These are phyloP conservation scores for Phaeosphaeriaceae sp. DNA, from an alignment of 2,329 filamentous ascomycete species.

Conservation along the genomic window DNA sequence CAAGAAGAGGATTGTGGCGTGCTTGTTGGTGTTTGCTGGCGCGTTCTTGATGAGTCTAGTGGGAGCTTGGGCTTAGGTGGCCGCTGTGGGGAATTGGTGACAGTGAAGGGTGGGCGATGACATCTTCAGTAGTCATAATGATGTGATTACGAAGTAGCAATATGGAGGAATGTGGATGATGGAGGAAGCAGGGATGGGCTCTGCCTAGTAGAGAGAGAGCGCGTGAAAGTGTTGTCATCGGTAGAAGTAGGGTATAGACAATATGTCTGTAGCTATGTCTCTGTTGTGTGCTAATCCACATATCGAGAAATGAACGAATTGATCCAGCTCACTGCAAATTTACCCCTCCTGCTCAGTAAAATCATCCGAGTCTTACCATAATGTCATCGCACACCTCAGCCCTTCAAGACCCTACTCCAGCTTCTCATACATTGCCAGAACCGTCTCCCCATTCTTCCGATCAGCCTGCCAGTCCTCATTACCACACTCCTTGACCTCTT, in stretches of 20 bases:
- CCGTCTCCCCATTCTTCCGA: conserved; percentile 2
- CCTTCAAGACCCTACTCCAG: neutral
- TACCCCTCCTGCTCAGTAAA: neutral
- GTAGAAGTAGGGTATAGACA: neutral
- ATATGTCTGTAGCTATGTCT: neutral
- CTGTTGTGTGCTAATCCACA: neutral
- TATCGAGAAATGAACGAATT: neutral
- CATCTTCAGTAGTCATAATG: neutral
- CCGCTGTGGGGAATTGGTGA: neutral
- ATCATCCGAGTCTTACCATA: neutral
- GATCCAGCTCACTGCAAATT: neutral
- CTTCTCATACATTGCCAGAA: conserved; percentile 9
- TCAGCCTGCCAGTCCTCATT: conserved; percentile 7
- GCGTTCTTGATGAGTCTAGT: conserved; percentile 74
- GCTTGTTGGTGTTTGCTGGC: conserved; percentile 67
- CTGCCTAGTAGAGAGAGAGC: no score
- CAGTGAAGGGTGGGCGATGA: neutral
- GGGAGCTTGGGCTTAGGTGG: conserved; percentile 70
- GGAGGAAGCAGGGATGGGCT: no score
- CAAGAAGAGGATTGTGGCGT: conserved; percentile 67
- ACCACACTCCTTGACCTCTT: neutral
- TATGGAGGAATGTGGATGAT: no score
- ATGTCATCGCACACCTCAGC: neutral
- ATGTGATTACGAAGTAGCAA: no score
- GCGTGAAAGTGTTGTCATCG: no score